phyloP scores from a whole-genome alignment of 495 filamentous ascomycete species.

The Geoglossum glabrum region DNA sequence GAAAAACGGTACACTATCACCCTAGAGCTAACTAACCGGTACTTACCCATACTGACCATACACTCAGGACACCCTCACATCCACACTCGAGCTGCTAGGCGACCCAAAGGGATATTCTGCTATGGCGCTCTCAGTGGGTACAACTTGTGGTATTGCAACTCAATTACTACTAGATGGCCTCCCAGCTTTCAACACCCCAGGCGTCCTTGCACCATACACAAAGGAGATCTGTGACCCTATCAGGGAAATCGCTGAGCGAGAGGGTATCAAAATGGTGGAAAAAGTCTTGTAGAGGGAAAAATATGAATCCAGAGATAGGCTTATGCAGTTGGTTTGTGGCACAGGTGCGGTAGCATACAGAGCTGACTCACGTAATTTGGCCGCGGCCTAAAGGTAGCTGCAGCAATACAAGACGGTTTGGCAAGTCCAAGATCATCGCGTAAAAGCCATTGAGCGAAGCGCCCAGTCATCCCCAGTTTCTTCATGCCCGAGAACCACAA shows the following conservation, averaged over 20 bases:
- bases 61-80: slow-evolving; percentile 8
- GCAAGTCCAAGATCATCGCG: too few relatives aligned
- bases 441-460: too few relatives aligned
- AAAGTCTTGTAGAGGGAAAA: slow-evolving; percentile 12
- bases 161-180: slow-evolving; percentile 12
- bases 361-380: too few relatives aligned
- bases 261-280: slow-evolving; percentile 24
- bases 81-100: slow-evolving; percentile 11
- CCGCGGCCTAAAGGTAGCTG: too few relatives aligned
- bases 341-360: too few relatives aligned
- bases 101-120: slow-evolving; percentile 11
- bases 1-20: slow-evolving; percentile 20
- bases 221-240: slow-evolving; percentile 14
- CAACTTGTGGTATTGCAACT: slow-evolving; percentile 11
- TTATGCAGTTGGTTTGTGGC: too few relatives aligned
- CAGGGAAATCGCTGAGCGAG: slow-evolving; percentile 11
- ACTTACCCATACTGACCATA: too few relatives aligned
- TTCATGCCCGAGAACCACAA: too few relatives aligned
- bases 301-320: too few relatives aligned
- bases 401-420: too few relatives aligned
- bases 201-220: slow-evolving; percentile 10
- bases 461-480: too few relatives aligned
- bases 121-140: slow-evolving; percentile 10
- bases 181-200: slow-evolving; percentile 8
- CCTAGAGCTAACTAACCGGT: too few relatives aligned